Base-by-base conservation (phyloP, 352 stramenopile species). In the Globisporangium viniferum region DNA sequence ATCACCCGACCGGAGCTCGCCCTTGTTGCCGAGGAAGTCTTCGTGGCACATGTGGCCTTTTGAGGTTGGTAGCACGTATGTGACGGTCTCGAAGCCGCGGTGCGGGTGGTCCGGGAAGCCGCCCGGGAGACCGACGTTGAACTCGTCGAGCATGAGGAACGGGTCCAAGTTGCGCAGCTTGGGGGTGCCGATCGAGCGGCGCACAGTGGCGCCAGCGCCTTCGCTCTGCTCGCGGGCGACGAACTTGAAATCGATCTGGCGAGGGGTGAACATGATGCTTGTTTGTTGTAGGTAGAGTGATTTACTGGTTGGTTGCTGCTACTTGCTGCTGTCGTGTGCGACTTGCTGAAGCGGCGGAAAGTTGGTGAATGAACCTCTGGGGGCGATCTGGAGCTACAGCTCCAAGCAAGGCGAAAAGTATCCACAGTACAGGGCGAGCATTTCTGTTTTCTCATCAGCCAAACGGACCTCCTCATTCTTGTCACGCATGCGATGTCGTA, bases 81-180 rank as follows among this genome's bases (percentile, higher is more conserved):
- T 98, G 1, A 98, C 78, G 1, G 92, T 98, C 59, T 97, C 81
- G 66, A 98, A 98, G 24, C 94, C 94, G 57, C 90, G 73, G 75
- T 98, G 94, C 24, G 91, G 90, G 79, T 98, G 94, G 36, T 92
- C 77, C 1, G 92, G 87, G 79, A 97, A 98, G 2, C 92, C 92
- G 29, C 93, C 89, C 2, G 90, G 78, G 0, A 86, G 53, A 0
- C 71, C 79, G 6, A 82, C 72, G 62, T 82, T 73, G 68, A 84
- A 84, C 49, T 89, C 81, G 59, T 87, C 79, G 22, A 89, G 66
- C 81, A 87, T 81, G 10, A 88, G 73, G 65, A 89, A 89, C 31
- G 78, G 81, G 62, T 87, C 81, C 0, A 86, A 64, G 56, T 73
- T 77, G 60, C 68, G 70, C 6, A 90, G 73, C 51, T 92, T 64